Evolutionary conservation across 441 rosid genomes (phyloP), one percentile per base, ranked within the genome.

Genomic region (Brassica balearica): DNA sequence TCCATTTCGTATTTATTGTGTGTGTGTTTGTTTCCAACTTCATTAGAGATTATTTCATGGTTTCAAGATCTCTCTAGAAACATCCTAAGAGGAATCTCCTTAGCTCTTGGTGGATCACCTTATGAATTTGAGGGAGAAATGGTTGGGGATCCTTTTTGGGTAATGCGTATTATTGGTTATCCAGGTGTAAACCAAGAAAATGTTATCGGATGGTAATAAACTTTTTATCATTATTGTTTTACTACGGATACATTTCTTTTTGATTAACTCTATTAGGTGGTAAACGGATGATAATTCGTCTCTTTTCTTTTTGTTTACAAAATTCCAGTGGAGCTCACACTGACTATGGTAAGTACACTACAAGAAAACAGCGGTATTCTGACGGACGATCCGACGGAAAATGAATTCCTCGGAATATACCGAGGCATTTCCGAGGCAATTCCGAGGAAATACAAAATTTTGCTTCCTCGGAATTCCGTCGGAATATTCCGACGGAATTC

Each of bases 271-370:
- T 41, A 41, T 22, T 56, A 59, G 5, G 65, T 46, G 36, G 17
- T 46, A 48, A 61, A 61, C 53, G 6, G 27, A 20, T 58, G n/a
- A 8, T 58, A 59, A 22, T 10, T 69, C 23, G 23, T 27, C 32
- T 75, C 5, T 56, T 43, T 22, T 60, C 19, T 46, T 61, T 48
- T 23, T 0, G 10, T 5, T 14, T 69, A 36, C 43, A 63, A 71
- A 53, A 65, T 19, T 73, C 43, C 78, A 93, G 97, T 59, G 94
- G 94, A 84, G 92, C 92, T 43, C 93, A 84, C 80, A 94, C 96
- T 2, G 98, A 94, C 66, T 91, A 94, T 60, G 96, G 96, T 90
- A 84, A 84, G 73, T n/a, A n/a, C n/a, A n/a, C n/a, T n/a, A n/a
- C n/a, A n/a, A n/a, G n/a, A n/a, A n/a, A n/a, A n/a, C n/a, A n/a